phyloP scores from a whole-genome alignment of 2,329 filamentous ascomycete species.

The Rhynchosporium graminicola region DNA sequence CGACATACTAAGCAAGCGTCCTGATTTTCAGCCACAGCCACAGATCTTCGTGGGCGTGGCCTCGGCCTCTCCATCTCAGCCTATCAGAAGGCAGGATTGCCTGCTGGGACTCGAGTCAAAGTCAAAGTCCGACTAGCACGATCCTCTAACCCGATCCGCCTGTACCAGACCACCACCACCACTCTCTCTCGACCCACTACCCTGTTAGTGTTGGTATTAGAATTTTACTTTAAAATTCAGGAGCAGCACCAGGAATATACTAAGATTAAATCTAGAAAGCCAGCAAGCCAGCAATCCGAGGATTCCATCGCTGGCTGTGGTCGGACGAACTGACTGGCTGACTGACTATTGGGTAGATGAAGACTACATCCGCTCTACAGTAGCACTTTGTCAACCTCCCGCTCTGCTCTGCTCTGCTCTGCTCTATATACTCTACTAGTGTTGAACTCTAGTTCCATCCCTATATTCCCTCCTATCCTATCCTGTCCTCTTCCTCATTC shows the following conservation, averaged over 20 bases:
- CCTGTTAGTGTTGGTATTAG: slow-evolving; percentile 2
- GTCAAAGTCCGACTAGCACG: slow-evolving; percentile 1
- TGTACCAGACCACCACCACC: too few relatives aligned
- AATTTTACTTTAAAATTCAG: not conserved
- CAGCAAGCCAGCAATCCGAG: not conserved
- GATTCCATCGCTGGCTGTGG: too few relatives aligned
- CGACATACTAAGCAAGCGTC: not conserved
- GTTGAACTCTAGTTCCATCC: too few relatives aligned
- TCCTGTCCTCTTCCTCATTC: too few relatives aligned
- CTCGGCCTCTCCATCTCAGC: not conserved
- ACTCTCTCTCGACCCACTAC: too few relatives aligned
- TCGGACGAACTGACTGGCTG: too few relatives aligned
- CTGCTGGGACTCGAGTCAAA: slow-evolving; percentile 5
- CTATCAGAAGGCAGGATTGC: not conserved
- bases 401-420: not conserved
- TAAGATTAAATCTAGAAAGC: not conserved
- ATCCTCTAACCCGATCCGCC: too few relatives aligned
- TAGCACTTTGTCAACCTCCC: not conserved
- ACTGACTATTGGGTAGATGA: too few relatives aligned
- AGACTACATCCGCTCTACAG: too few relatives aligned
- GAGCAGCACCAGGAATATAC: not conserved
- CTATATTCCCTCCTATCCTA: too few relatives aligned
- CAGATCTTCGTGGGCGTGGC: not conserved
- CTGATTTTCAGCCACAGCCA: slow-evolving; percentile 2
- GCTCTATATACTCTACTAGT: too few relatives aligned